Base-by-base conservation (phyloP, 345 rosid genomes). In the Odontarrhena argentea region DNA sequence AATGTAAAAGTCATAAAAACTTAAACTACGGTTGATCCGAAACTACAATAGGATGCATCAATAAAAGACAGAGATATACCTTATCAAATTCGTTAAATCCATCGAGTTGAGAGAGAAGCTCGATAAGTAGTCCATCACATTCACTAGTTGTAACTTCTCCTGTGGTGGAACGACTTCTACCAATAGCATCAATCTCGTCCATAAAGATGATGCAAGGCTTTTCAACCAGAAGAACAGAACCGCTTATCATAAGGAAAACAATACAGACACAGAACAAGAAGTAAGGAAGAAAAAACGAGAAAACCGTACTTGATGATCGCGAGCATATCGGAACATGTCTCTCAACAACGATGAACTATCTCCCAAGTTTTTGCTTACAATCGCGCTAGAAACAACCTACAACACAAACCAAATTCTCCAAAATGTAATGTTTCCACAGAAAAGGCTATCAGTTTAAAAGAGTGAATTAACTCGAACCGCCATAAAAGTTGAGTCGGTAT, bases 111-210 rank as follows among this genome's bases (percentile, higher is more conserved):
- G 88, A 86, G 43, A 89, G 96, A 60, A 92, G 81, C 79, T 89
- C 92, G 85, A 86, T 86, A 6, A 89, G 75, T 1, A 96, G 81
- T 18, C 22, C 22, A 18, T 18, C 22, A 53, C 84, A 81, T 75
- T 85, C 91, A 76, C 87, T 86, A 63, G 84, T 84, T 26, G 83
- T 84, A 60, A 85, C 85, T 34, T 88, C 86, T 60, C 87, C 92
- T 71, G 80, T 80, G 9, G 83, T 87, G 36, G 82, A 86, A 68
- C 91, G 83, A 49, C 96, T 83, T 55, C 91, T 85, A 60, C 96
- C 95, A 68, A 89, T 89, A 49, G 92, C 98, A 87, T 92, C 98
- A 66, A 92, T 89, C 82, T 92, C 98, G 75, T 92, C 98, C 91
- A 89, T 87, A 68, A 92, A 92, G 63, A 92, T 92, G 78, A 92